phyloP scores from a whole-genome alignment of 371 early-diverging fungal genomes.

The Sporodiniella umbellata region DNA sequence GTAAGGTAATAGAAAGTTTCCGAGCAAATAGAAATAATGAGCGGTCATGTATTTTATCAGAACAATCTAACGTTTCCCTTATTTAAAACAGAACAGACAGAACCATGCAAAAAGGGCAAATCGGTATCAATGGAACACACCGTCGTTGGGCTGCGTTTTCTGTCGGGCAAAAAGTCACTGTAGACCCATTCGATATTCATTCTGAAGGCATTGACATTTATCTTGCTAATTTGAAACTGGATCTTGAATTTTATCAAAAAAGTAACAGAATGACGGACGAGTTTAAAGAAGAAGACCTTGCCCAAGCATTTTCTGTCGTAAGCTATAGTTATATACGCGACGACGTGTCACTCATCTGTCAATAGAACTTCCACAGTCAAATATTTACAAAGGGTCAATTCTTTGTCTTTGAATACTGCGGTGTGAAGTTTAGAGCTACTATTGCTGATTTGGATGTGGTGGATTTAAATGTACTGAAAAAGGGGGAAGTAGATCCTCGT shows the following conservation, averaged over 20 bases:
- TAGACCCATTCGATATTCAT: conserved; percentile 74
- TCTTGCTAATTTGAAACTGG: conserved; percentile 68
- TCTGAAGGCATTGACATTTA: conserved; percentile 57
- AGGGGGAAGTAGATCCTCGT: conserved; percentile 40
- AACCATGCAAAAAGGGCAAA: conserved; percentile 53
- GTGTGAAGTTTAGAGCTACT: conserved; percentile 61
- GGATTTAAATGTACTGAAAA: conserved; percentile 58
- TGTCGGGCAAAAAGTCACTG: conserved; percentile 75
- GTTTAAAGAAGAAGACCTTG: conserved; percentile 74
- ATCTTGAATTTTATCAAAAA: conserved; percentile 62
- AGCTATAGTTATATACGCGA: background rate
- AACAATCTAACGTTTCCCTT: too few relatives aligned
- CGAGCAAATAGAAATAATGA: background rate
- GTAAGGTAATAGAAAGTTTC: conserved; percentile 72
- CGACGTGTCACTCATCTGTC: background rate
- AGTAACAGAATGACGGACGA: conserved; percentile 53
- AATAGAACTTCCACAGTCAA: conserved; percentile 67
- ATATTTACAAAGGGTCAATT: conserved; percentile 72
- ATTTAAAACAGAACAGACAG: conserved; percentile 56
- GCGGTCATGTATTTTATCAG: background rate
- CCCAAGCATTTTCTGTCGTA: conserved; percentile 62
- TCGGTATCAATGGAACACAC: conserved; percentile 78
- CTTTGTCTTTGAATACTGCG: conserved; percentile 81
- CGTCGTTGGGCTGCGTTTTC: conserved; percentile 88
- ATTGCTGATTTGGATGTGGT: conserved; percentile 60